Evolutionary conservation across 148 eudicot genomes (phyloP).

Genomic region (Chenopodium album): DNA sequence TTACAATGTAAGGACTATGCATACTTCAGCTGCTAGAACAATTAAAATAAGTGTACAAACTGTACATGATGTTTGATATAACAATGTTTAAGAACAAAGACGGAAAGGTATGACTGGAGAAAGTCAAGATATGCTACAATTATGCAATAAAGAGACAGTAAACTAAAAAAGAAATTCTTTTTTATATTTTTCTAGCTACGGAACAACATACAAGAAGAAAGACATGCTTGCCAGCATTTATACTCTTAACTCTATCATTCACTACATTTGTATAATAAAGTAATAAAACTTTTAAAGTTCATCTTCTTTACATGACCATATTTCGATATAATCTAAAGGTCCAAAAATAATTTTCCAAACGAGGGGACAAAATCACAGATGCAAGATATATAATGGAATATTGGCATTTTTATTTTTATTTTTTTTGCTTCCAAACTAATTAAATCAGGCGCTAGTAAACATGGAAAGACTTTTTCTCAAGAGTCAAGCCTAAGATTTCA

Average conservation of each 20-base stretch:
- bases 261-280: background rate
- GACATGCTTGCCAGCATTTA: background rate
- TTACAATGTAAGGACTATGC: background rate
- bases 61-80: background rate
- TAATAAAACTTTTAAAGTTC: background rate
- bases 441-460: background rate
- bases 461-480: too few species aligned
- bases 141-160: background rate
- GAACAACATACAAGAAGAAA: background rate
- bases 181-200: background rate
- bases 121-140: background rate
- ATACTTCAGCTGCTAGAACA: slow-evolving; percentile 11
- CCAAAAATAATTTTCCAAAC: too few species aligned
- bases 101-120: background rate
- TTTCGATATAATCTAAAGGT: too few species aligned
- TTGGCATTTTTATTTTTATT: too few species aligned
- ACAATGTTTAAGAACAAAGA: background rate
- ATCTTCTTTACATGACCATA: too few species aligned
- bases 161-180: too few species aligned
- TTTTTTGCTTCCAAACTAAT: background rate
- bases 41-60: background rate
- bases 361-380: too few species aligned
- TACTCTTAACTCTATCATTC: background rate
- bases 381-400: too few species aligned
- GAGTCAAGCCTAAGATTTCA: background rate